Evolutionary conservation across 2,329 filamentous ascomycete species (phyloP).

Genomic region (Aureobasidium sp.): DNA sequence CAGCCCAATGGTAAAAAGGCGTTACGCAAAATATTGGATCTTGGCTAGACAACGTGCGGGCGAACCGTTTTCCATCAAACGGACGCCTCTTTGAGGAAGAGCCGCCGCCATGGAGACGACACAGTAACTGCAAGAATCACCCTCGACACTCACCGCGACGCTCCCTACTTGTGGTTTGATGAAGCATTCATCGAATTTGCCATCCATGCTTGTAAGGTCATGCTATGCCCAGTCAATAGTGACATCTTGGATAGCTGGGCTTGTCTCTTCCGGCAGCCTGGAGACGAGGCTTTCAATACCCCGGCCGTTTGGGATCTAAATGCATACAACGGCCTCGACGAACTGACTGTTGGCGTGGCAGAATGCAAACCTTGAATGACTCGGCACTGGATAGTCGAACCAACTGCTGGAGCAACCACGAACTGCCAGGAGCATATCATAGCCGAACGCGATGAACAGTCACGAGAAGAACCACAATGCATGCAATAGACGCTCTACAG

Average conservation of each 20-base stretch:
- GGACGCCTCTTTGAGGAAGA: not conserved
- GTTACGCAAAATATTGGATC: constrained; percentile 1
- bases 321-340: not conserved
- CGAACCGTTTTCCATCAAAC: not conserved
- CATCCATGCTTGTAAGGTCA: too few species aligned
- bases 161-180: not conserved
- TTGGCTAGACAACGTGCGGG: not conserved
- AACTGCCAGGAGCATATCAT: not conserved
- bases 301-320: not conserved
- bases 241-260: too few species aligned
- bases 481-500: not conserved
- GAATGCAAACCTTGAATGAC: not conserved
- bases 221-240: not conserved
- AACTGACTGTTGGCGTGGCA: not conserved
- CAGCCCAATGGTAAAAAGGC: not conserved
- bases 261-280: not conserved
- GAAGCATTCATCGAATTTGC: not conserved
- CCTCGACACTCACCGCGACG: not conserved
- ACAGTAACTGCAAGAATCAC: not conserved
- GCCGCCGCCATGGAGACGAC: not conserved
- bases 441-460: not conserved
- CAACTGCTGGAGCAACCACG: not conserved
- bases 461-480: not conserved
- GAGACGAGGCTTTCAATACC: not conserved
- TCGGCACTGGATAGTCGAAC: not conserved